These are phyloP conservation scores for Populus nigra DNA, from an alignment of 345 rosid species.

Conservation along the genomic window DNA sequence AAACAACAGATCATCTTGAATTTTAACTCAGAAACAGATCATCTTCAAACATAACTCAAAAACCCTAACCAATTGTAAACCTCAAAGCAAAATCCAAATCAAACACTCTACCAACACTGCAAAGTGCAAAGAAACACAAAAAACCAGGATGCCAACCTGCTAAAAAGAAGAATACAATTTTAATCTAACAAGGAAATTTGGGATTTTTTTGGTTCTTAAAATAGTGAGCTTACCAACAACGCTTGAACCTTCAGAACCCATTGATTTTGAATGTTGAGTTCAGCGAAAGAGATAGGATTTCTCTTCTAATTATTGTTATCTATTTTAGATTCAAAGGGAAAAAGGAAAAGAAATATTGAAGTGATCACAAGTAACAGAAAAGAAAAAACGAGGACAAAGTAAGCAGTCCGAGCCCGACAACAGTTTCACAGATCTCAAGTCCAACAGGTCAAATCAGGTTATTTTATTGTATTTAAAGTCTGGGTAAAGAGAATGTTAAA, in stretches of 20 bases:
- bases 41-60: background rate
- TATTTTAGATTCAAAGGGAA: background rate
- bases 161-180: background rate
- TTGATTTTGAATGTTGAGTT: conserved; percentile 16
- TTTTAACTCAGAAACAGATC: background rate
- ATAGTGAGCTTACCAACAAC: conserved; percentile 43
- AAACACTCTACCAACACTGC: background rate
- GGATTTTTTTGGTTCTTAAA: background rate
- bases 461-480: too few relatives aligned
- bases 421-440: background rate
- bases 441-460: background rate
- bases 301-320: background rate
- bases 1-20: background rate
- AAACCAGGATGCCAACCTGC: background rate
- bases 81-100: background rate
- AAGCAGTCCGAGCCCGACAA: background rate
- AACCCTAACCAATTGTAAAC: background rate
- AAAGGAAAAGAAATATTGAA: background rate
- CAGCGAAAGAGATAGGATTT: background rate
- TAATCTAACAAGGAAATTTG: conserved; percentile 5
- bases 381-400: background rate
- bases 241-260: conserved; percentile 52
- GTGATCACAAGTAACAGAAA: background rate
- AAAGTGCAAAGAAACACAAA: background rate
- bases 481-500: too few relatives aligned